phyloP scores from a whole-genome alignment of 1,139 yeast species.

The Taiozyma sp. region DNA sequence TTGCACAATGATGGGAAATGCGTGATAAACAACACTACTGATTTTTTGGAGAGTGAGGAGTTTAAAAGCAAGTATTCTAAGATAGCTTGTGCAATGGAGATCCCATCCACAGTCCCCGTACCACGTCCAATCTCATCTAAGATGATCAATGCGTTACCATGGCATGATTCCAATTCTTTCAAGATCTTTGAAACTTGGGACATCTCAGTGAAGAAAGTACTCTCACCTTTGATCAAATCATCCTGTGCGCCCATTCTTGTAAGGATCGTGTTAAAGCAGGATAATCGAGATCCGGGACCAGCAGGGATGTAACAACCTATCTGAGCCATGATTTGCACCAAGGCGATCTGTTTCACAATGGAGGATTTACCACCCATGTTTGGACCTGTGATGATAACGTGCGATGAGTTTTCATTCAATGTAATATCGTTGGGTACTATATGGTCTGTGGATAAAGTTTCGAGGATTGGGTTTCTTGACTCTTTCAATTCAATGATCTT shows the following conservation, averaged over 20 bases:
- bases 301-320: constrained; percentile 50
- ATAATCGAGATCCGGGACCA: constrained; percentile 24
- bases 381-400: constrained; percentile 60
- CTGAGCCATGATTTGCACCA: constrained; percentile 43
- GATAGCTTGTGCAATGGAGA: constrained; percentile 78
- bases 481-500: constrained; percentile 43
- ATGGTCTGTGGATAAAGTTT: constrained; percentile 35
- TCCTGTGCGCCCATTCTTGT: constrained; percentile 46
- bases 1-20: constrained; percentile 75
- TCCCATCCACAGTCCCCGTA: constrained; percentile 89
- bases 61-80: constrained; percentile 52
- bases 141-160: constrained; percentile 35
- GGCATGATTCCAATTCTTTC: constrained; percentile 19
- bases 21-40: constrained; percentile 75
- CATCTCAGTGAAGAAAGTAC: constrained; percentile 49
- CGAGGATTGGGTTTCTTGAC: constrained; percentile 82
- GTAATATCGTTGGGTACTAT: constrained; percentile 71
- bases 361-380: constrained; percentile 57
- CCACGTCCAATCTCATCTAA: constrained; percentile 54
- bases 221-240: constrained; percentile 35
- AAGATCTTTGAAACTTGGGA: constrained; percentile 40
- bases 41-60: constrained; percentile 32
- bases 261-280: constrained; percentile 32
- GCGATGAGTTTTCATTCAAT: constrained; percentile 44
- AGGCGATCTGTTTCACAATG: constrained; percentile 42